Evolutionary conservation across 1,139 yeast species (phyloP), one percentile per base, ranked within the genome.

Genomic region (Nadsonia starkeyi-henricii): DNA sequence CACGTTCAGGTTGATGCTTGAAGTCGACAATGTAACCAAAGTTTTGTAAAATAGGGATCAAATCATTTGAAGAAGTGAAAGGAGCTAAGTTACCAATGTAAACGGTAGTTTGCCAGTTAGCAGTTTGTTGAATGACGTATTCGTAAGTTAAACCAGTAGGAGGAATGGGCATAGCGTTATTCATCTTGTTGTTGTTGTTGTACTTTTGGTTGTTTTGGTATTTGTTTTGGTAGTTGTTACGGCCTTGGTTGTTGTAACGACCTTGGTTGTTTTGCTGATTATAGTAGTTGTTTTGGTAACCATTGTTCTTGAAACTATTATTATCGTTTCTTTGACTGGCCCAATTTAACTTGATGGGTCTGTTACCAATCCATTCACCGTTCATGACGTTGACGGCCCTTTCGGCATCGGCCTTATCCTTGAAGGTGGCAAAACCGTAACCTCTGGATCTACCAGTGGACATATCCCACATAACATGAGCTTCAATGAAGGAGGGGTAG

Each of bases 401-500:
- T 56, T 81, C 85, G 1, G 96, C 96, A 55, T 85, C 93, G 13
- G 68, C 64, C 51, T 74, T 77, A 33, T 73, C 74, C 20, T 71
- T 64, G 60, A 86, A 88, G 1, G 94, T 81, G n/a, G 85, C 94
- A 66, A 88, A 88, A 1, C 96, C 96, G 61, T 86, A 88, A 20
- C 96, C 95, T 65, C 96, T 73, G 3, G 94, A 84, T 62, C 95
- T 71, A 39, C 94, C 89, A 20, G 94, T 84, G 62, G 83, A 89
- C 94, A 85, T 85, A 64, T 88, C 96, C 96, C 96, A 86, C 95
- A 88, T 88, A 41, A 88, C 95, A 57, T 86, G 89, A 18, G 95
- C 96, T 62, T 85, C 94, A 47, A 78, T 70, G 58, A 84, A 69
- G 3, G 88, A 75, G 20, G 70, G 70, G 62, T 77, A 84, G 49